Evolutionary conservation across 345 rosid species (phyloP).

Genomic region (Psidium friedrichsthalianum): DNA sequence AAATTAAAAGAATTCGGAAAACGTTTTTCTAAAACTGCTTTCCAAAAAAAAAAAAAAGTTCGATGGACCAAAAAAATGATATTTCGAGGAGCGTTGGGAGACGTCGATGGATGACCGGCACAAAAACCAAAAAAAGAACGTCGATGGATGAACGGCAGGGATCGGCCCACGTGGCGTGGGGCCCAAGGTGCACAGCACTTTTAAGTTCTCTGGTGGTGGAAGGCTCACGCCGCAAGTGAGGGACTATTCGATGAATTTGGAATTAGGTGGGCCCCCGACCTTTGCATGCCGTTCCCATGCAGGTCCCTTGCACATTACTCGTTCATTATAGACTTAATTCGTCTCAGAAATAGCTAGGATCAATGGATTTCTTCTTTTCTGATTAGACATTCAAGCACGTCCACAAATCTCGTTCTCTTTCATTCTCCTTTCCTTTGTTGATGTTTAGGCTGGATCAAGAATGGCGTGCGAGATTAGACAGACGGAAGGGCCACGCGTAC

Average conservation of each 20-base stretch:
- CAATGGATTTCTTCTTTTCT: background rate
- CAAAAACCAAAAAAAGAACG: no score
- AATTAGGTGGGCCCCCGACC: background rate
- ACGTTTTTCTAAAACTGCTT: no score
- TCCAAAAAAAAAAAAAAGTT: no score
- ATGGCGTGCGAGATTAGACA: rapidly evolving
- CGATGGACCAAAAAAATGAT: no score
- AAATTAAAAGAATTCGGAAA: no score
- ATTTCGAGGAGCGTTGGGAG: no score
- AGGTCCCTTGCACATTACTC: background rate
- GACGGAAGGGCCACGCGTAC: rapidly evolving
- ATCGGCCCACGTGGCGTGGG: background rate
- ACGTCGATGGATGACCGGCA: no score
- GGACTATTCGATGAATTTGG: background rate
- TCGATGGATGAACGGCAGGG: background rate
- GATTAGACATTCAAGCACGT: background rate
- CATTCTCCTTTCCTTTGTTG: background rate
- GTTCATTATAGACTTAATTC: background rate
- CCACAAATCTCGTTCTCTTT: background rate
- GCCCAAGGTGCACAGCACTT: background rate
- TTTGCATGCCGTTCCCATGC: no score
- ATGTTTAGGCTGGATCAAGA: rapidly evolving
- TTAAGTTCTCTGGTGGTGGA: background rate
- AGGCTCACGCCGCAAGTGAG: background rate
- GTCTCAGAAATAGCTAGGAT: background rate